Percentiles rank a stretch among this genome's conserved stretches.
Evolutionary conservation across 129 eudicot genomes (phyloP).

Genomic region (Chrysanthemum seticuspe): DNA sequence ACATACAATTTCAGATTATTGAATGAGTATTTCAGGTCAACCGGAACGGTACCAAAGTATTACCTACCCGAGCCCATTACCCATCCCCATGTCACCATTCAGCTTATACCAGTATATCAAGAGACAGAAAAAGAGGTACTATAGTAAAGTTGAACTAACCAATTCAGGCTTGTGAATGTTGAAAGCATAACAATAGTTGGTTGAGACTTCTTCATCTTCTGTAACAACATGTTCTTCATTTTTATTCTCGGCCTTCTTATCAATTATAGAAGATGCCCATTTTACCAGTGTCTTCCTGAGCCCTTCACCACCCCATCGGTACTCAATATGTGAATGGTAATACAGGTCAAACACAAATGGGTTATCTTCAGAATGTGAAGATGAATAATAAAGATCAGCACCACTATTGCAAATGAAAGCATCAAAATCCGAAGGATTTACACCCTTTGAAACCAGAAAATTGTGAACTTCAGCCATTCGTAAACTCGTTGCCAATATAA

Average conservation of each 20-base stretch:
- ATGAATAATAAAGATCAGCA: slow-evolving; percentile 87
- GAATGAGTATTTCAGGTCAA: no score
- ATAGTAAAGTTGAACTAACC: slow-evolving; percentile 44
- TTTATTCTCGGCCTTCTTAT: slow-evolving; percentile 59
- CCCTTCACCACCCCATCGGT: slow-evolving; percentile 99
- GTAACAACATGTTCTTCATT: slow-evolving; percentile 60
- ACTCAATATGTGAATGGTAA: slow-evolving; percentile 93
- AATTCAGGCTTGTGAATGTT: slow-evolving; percentile 68
- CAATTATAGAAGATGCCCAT: slow-evolving; percentile 68
- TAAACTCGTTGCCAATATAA: slow-evolving; percentile 86
- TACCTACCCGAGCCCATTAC: no score
- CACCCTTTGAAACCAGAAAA: slow-evolving; percentile 61
- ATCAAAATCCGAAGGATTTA: slow-evolving; percentile 81
- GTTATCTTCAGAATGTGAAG: slow-evolving; percentile 69
- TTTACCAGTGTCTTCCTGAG: slow-evolving; percentile 89
- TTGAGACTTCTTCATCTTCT: slow-evolving; percentile 88
- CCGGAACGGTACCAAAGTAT: no score
- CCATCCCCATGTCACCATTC: no score
- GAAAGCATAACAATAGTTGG: slow-evolving; percentile 89
- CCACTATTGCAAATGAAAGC: slow-evolving; percentile 97
- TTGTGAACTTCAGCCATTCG: slow-evolving; percentile 65
- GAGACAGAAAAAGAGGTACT: background rate
- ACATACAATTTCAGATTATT: no score
- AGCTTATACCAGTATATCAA: background rate
- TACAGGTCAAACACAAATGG: slow-evolving; percentile 86